These are phyloP conservation scores for Neofusicoccum parvum DNA, from an alignment of 2,329 filamentous ascomycete genomes.

Conservation along the genomic window DNA sequence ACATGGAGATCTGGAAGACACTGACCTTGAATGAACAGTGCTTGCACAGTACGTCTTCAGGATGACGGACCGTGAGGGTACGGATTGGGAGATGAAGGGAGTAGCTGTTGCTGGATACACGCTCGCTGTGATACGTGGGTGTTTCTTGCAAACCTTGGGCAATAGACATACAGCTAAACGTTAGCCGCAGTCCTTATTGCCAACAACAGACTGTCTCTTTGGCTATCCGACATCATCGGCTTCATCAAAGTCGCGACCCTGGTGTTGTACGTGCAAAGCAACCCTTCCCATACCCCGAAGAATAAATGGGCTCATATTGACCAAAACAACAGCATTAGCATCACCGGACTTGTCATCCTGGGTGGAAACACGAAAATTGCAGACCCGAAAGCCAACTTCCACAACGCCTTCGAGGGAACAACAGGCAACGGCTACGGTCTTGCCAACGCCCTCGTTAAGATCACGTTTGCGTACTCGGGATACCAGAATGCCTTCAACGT, in stretches of 20 bases:
- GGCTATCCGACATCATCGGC: slow-evolving; percentile 59
- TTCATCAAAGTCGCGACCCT: slow-evolving; percentile 63
- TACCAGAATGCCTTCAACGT: slow-evolving; percentile 39
- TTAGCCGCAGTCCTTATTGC: slow-evolving; percentile 46
- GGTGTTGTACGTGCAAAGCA: slow-evolving; percentile 46
- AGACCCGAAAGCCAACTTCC: slow-evolving; percentile 32
- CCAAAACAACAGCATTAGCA: slow-evolving; percentile 26
- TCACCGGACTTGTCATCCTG: slow-evolving; percentile 34
- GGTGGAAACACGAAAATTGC: slow-evolving; percentile 32
- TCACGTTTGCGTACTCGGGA: slow-evolving; percentile 35
- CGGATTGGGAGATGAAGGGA: slow-evolving; percentile 67
- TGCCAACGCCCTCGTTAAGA: slow-evolving; percentile 35
- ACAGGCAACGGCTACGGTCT: slow-evolving; percentile 34
- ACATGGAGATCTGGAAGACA: too few species aligned
- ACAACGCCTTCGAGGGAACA: slow-evolving; percentile 31
- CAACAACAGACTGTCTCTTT: slow-evolving; percentile 61
- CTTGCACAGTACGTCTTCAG: slow-evolving; percentile 63
- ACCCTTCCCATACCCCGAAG: too few species aligned
- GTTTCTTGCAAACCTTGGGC: background rate
- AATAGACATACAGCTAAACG: background rate
- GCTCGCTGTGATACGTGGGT: slow-evolving; percentile 55
- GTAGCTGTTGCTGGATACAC: slow-evolving; percentile 67
- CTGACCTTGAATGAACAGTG: slow-evolving; percentile 23
- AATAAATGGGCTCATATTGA: background rate
- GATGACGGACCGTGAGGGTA: slow-evolving; percentile 54